A percentile compares a stretch with the other conserved stretches of the same genome.
Conservation (phyloP, 257 asterid genomes). For the Penstemon eatonii region DNA sequence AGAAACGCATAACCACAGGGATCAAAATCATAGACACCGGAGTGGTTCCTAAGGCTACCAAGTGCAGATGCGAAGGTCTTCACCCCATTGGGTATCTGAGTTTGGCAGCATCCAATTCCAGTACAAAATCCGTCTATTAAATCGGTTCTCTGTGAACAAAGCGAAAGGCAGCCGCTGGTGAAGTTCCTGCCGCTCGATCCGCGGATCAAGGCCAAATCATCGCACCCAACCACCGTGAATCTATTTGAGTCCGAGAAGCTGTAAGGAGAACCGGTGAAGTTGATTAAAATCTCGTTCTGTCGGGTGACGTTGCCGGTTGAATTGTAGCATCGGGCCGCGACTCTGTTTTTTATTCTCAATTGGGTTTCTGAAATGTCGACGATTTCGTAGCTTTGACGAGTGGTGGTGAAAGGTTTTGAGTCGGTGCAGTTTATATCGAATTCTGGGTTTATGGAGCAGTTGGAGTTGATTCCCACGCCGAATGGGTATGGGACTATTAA, state of each 20-base stretch:
- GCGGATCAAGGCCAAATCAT: slow-evolving; percentile 9
- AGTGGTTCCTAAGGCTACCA: slow-evolving; percentile 1
- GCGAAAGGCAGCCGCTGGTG: slow-evolving; percentile 23
- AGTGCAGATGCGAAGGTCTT: not conserved
- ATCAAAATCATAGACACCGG: not conserved
- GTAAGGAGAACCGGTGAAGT: slow-evolving; percentile 24
- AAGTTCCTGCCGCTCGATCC: slow-evolving; percentile 8
- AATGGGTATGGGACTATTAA: slow-evolving; percentile 35
- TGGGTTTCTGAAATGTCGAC: slow-evolving; percentile 3
- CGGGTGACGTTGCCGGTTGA: slow-evolving; percentile 10
- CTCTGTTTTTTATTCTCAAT: slow-evolving; percentile 26
- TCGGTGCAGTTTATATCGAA: slow-evolving; percentile 33
- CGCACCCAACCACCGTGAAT: slow-evolving; percentile 40
- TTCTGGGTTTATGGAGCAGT: slow-evolving; percentile 28
- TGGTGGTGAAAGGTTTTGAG: slow-evolving; percentile 14
- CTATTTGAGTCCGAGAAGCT: slow-evolving; percentile 31
- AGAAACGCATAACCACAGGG: slow-evolving; percentile 34
- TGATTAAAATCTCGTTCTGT: not conserved
- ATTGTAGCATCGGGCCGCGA: slow-evolving; percentile 5
- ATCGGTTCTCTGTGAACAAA: slow-evolving; percentile 9
- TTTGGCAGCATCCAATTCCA: slow-evolving; percentile 34
- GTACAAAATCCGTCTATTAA: slow-evolving; percentile 24
- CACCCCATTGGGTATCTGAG: slow-evolving; percentile 21
- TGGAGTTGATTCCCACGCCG: slow-evolving; percentile 34
- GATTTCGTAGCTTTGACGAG: slow-evolving; percentile 15